Conservation (phyloP, 106 monocot genomes). For the Vanilla planifolia region DNA sequence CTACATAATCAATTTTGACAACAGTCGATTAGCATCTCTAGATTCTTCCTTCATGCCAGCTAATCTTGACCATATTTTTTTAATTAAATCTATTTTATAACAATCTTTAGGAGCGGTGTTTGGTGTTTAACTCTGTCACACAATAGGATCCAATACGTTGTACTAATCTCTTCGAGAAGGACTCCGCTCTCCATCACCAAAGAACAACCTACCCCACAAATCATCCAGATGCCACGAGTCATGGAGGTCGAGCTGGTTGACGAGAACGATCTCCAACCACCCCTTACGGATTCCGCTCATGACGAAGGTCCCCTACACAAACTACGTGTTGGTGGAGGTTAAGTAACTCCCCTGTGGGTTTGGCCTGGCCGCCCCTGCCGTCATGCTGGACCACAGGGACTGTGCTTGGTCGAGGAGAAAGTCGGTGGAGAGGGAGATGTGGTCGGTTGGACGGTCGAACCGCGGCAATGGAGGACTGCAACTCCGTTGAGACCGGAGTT, state of each 20-base stretch:
- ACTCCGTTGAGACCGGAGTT: constrained; percentile 13
- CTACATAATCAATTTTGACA: no score
- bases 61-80: no score
- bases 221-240: constrained; percentile 48
- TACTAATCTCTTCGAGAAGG: constrained; percentile 18
- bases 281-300: constrained; percentile 29
- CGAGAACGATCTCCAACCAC: constrained; percentile 30
- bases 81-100: no score
- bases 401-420: constrained; percentile 29
- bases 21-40: no score
- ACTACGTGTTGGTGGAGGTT: neutral
- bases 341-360: no score
- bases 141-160: constrained; percentile 32
- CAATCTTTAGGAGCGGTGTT: no score
- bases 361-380: constrained; percentile 43
- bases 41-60: no score
- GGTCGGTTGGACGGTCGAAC: constrained; percentile 9
- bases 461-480: constrained; percentile 16
- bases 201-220: constrained; percentile 25
- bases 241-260: constrained; percentile 18
- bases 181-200: constrained; percentile 35
- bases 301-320: constrained; percentile 19
- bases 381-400: constrained; percentile 38
- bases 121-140: no score
- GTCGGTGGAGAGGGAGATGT: constrained; percentile 14